Evolutionary conservation across 73 alveolate species (phyloP).

Genomic region (Vitrella brassicaformis): DNA sequence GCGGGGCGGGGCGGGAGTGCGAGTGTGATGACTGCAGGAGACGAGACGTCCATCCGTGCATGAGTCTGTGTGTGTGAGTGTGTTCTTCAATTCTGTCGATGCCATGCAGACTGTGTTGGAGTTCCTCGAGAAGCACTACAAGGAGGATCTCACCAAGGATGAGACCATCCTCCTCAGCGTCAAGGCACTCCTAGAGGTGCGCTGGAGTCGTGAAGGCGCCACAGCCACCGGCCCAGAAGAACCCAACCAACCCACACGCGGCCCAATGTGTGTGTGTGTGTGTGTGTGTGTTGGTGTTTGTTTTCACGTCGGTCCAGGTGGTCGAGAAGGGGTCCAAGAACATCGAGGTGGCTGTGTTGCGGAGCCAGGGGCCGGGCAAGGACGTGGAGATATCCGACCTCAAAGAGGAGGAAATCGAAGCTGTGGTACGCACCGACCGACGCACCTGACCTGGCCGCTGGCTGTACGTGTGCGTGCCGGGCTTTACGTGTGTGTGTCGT

Average conservation of each 20-base stretch:
- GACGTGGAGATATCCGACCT: background rate
- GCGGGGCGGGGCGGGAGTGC: background rate
- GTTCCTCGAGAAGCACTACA: too few relatives aligned
- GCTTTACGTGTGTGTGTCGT: background rate
- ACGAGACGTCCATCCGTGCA: background rate
- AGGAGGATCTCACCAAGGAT: too few relatives aligned
- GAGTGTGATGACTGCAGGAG: background rate
- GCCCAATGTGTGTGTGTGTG: background rate
- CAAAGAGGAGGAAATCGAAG: background rate
- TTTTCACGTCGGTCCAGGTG: background rate
- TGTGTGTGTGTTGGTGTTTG: background rate
- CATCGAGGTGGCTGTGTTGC: background rate
- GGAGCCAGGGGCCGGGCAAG: background rate
- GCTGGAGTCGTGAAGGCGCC: too few relatives aligned
- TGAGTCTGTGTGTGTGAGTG: background rate
- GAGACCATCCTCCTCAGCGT: too few relatives aligned
- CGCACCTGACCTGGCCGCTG: background rate
- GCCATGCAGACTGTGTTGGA: background rate
- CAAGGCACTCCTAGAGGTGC: too few relatives aligned
- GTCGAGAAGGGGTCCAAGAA: background rate
- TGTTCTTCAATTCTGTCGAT: background rate
- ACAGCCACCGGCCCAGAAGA: too few relatives aligned
- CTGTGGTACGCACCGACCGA: background rate
- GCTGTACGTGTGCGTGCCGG: background rate
- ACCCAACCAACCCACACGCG: too few relatives aligned